phyloP scores from a whole-genome alignment of 176 grass and related monocot genomes.

The Zea luxurians region DNA sequence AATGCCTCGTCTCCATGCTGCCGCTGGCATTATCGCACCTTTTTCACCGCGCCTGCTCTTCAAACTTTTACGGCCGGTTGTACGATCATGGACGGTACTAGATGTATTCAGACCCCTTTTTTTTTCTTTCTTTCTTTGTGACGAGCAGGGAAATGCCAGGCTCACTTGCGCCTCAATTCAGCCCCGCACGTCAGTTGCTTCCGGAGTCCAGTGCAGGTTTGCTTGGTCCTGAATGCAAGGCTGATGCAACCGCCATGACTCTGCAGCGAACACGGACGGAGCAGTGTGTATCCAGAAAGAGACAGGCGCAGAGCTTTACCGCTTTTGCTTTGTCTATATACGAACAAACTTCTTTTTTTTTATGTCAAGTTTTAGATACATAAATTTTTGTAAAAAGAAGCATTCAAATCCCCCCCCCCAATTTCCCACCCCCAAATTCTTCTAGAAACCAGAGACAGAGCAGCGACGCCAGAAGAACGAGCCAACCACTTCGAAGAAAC shows the following conservation, averaged over 20 bases:
- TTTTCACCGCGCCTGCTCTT: not conserved
- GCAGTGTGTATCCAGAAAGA: not conserved
- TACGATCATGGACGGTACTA: not conserved
- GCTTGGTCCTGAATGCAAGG: conserved; percentile 4
- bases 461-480: not conserved
- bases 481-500: not conserved
- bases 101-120: no score
- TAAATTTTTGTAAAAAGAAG: not conserved
- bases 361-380: not conserved
- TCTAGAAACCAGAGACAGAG: not conserved
- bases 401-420: not conserved
- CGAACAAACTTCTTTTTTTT: not conserved
- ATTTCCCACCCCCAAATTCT: not conserved
- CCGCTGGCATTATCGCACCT: not conserved
- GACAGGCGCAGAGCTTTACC: not conserved
- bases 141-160: not conserved
- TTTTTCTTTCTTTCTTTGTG: no score
- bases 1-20: not conserved
- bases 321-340: not conserved
- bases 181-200: not conserved
- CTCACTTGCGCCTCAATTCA: conserved; percentile 10
- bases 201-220: not conserved
- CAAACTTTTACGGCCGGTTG: not conserved
- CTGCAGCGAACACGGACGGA: not conserved
- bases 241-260: conserved; percentile 10